Conservation (phyloP, 352 stramenopile species). For the Globisporangium yorkense region DNA sequence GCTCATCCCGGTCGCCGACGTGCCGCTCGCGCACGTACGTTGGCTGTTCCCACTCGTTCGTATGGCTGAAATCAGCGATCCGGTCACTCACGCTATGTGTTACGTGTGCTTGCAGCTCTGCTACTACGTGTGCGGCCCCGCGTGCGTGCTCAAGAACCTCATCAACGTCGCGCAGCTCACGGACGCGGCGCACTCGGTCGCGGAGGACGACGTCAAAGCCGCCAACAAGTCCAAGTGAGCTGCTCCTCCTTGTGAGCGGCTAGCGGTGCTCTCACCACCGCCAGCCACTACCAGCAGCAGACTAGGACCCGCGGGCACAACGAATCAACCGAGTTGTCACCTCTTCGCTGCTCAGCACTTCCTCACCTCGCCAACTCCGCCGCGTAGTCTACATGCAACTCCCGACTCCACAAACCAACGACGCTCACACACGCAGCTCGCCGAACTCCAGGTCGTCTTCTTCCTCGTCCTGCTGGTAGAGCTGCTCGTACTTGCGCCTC, state of each 20-base stretch:
- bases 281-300: too few relatives aligned
- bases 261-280: not conserved
- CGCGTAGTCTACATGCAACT: not conserved
- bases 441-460: constrained; percentile 10
- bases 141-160: constrained; percentile 90
- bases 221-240: constrained; percentile 58
- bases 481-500: constrained; percentile 14
- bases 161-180: constrained; percentile 90
- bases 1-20: constrained; percentile 43
- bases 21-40: constrained; percentile 55
- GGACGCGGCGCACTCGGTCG: constrained; percentile 78
- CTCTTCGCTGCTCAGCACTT: too few relatives aligned
- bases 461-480: constrained; percentile 13
- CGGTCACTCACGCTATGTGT: not conserved
- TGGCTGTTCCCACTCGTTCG: not conserved
- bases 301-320: not conserved
- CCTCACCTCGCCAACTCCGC: too few relatives aligned
- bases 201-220: constrained; percentile 44
- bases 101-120: constrained; percentile 37
- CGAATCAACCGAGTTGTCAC: not conserved
- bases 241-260: too few relatives aligned
- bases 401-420: too few relatives aligned
- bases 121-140: constrained; percentile 87
- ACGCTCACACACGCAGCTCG: not conserved
- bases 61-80: constrained; percentile 5